Evolutionary conservation across 495 filamentous ascomycete genomes (phyloP).

Genomic region (Penicillium verhagenii): DNA sequence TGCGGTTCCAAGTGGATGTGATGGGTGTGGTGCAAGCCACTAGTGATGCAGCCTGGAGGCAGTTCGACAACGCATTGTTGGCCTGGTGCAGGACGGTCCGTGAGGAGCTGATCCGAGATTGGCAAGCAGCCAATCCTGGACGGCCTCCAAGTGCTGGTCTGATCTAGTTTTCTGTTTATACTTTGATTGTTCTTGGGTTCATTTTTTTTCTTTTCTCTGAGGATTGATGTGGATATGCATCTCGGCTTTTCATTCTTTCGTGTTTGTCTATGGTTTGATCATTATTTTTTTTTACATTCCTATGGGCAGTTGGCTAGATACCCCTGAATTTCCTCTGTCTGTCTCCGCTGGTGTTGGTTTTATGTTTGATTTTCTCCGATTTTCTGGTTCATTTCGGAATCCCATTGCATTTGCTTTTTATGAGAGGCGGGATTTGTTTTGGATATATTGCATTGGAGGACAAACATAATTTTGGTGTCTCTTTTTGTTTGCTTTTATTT

Average conservation of each 20-base stretch:
- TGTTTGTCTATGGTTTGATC: slow-evolving; percentile 13
- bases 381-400: slow-evolving; percentile 20
- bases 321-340: slow-evolving; percentile 29
- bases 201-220: no score
- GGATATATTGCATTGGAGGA: slow-evolving; percentile 7
- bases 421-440: not conserved
- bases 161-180: slow-evolving; percentile 14
- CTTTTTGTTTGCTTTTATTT: not conserved
- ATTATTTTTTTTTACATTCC: slow-evolving; percentile 6
- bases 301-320: slow-evolving; percentile 33
- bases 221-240: slow-evolving; percentile 10
- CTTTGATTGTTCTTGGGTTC: not conserved
- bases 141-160: slow-evolving; percentile 28
- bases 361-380: slow-evolving; percentile 10
- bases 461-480: slow-evolving; percentile 4
- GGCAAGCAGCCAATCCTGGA: slow-evolving; percentile 40
- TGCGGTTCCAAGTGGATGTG: slow-evolving; percentile 79
- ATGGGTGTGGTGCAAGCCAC: slow-evolving; percentile 75
- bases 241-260: slow-evolving; percentile 4
- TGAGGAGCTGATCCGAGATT: slow-evolving; percentile 68
- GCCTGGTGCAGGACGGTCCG: slow-evolving; percentile 76
- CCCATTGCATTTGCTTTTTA: slow-evolving; percentile 11
- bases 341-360: slow-evolving; percentile 19
- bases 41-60: slow-evolving; percentile 66
- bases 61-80: slow-evolving; percentile 77